These are phyloP conservation scores for Suillus luteus DNA, from an alignment of 768 basidiomycete genomes.

Conservation along the genomic window DNA sequence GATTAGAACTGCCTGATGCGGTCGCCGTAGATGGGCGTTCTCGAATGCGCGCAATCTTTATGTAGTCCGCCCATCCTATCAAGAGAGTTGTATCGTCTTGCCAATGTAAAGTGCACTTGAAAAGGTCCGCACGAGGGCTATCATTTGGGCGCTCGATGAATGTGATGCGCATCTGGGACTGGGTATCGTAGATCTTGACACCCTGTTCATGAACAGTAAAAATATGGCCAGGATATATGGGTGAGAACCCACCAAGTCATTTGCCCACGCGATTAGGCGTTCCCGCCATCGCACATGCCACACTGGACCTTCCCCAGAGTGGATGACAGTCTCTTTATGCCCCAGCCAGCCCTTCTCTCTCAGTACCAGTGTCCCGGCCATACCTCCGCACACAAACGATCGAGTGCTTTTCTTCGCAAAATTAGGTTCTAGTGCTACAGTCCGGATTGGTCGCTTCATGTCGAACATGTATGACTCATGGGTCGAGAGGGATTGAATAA, in stretches of 20 bases:
- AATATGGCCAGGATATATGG: constrained; percentile 4
- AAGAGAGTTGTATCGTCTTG: constrained; percentile 89
- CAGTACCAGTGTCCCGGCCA: constrained; percentile 84
- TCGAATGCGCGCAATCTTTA: constrained; percentile 86
- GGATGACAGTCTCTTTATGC: constrained; percentile 84
- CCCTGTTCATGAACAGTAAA: constrained; percentile 52
- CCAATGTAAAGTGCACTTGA: constrained; percentile 92
- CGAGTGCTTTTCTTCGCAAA: constrained; percentile 79
- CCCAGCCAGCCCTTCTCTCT: constrained; percentile 97
- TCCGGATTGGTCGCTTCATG: constrained; percentile 89
- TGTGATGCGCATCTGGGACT: constrained; percentile 73
- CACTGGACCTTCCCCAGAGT: constrained; percentile 89
- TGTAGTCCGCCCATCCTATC: constrained; percentile 91
- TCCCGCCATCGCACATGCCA: constrained; percentile 91
- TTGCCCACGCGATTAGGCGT: constrained; percentile 92
- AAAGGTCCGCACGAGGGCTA: constrained; percentile 90
- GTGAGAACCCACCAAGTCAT: constrained; percentile 71
- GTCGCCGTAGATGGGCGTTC: constrained; percentile 50
- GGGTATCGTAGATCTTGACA: constrained; percentile 90
- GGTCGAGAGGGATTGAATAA: constrained; percentile 79
- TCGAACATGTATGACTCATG: constrained; percentile 85
- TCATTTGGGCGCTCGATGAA: constrained; percentile 82
- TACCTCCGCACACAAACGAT: constrained; percentile 87
- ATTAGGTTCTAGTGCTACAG: constrained; percentile 86
- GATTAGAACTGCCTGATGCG: constrained; percentile 45